These are phyloP conservation scores for Lotmaria passim DNA, from an alignment of 208 protist genomes.

Conservation along the genomic window DNA sequence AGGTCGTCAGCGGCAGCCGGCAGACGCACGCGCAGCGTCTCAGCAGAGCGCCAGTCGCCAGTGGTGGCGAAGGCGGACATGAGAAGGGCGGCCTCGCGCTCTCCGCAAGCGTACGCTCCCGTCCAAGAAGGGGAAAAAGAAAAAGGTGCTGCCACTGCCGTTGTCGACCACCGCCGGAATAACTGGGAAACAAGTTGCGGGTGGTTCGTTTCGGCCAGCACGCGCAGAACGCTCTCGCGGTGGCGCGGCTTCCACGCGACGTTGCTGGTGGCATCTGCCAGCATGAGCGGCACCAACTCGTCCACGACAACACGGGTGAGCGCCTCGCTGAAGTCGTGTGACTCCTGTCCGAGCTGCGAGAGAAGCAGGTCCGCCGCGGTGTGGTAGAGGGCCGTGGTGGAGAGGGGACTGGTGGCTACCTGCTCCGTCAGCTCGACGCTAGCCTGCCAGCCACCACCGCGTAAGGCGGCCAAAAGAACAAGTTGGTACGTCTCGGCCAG, in stretches of 20 bases:
- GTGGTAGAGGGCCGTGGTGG: conserved; percentile 59
- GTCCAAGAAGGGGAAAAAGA: neutral
- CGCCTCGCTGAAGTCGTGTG: neutral
- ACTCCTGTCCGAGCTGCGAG: conserved; percentile 3
- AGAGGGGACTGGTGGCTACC: conserved; percentile 62
- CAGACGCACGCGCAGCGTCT: conserved; percentile 14
- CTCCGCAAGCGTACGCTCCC: conserved; percentile 6
- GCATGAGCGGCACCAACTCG: conserved; percentile 37
- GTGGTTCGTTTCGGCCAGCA: conserved; percentile 8
- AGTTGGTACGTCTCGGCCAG: conserved; percentile 68
- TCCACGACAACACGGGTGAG: conserved; percentile 8
- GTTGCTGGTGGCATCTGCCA: conserved; percentile 28
- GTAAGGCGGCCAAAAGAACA: conserved; percentile 47
- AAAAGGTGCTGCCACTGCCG: neutral
- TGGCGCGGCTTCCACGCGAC: conserved; percentile 29
- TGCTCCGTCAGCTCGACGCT: conserved; percentile 50
- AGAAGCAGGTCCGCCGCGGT: conserved; percentile 57
- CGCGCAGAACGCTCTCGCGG: conserved; percentile 23
- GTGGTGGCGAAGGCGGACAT: conserved; percentile 30
- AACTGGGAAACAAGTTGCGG: conserved; percentile 11
- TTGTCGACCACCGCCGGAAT: conserved; percentile 21
- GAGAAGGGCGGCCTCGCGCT: conserved; percentile 18
- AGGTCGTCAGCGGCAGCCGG: neutral
- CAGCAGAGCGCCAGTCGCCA: conserved; percentile 32
- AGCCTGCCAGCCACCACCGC: conserved; percentile 45